Base-by-base conservation (phyloP, 208 protist species). In the Acanthamoeba lenticulata region DNA sequence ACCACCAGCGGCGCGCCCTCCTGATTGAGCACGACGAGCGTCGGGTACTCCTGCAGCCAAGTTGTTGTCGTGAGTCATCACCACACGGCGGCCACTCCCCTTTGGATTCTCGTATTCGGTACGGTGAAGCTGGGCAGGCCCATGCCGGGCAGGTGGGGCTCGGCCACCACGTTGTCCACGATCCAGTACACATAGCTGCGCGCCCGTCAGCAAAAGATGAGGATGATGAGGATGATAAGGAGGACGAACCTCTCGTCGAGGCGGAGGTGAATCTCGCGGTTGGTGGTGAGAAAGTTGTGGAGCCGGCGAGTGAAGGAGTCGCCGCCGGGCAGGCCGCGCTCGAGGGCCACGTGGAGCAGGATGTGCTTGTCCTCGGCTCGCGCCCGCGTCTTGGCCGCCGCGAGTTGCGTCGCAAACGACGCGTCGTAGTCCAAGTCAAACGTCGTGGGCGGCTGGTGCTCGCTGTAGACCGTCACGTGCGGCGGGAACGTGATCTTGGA, bases 281-380 rank as follows among this genome's bases (percentile, higher is more conserved):
- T 74, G n/a, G 65, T 74, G 36, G 65, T 74, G 65, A 74, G n/a
- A 21, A 74, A 74, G 65, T 74, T 74, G 65, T 74, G 65, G 29
- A 74, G 65, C 29, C 65, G 65, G 29, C 9, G 32, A 11, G 65
- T 74, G 65, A 74, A 74, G 36, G 29, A 40, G 29, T 74, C 65
- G 9, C 65, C 65, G 19, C 65, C 65, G 36, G 65, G 65, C 65
- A 74, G 65, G 36, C 65, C 65, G 36, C 65, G 65, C 32, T 74
- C 36, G 21, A 74, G 65, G 6, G 65, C 65, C 24, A 74, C 29
- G 65, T 74, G 65, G 13, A 74, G 65, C 36, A 74, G 65, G 29
- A 74, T 74, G 32, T 29, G n/a, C 65, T 74, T 74, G 36, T 74
- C 65, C 65, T 74, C 65, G 32, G 36, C n/a, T n/a, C 38, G 65